Evolutionary conservation across 805 yeast species (phyloP).

Genomic region (Yarrowia sp.): DNA sequence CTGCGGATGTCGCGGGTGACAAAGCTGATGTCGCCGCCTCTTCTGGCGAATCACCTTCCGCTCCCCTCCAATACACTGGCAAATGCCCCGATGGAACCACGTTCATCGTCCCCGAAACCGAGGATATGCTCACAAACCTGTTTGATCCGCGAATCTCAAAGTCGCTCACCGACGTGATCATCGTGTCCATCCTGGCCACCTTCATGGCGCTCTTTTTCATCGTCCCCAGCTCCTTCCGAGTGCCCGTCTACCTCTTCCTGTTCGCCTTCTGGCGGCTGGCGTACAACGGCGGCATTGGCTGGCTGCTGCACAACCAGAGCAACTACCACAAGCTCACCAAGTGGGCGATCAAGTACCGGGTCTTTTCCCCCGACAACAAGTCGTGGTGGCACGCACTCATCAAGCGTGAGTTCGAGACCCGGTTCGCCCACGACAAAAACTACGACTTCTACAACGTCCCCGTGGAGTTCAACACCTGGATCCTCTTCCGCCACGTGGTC

Average conservation of each 20-base stretch:
- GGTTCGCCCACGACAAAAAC: constrained; percentile 52
- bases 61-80: constrained; percentile 42
- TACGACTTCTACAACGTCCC: constrained; percentile 58
- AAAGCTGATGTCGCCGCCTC: too few relatives aligned
- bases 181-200: constrained; percentile 56
- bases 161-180: constrained; percentile 68
- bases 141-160: constrained; percentile 78
- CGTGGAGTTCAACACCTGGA: constrained; percentile 82
- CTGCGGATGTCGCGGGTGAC: neutral
- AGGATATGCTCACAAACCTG: constrained; percentile 82
- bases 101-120: constrained; percentile 63
- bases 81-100: constrained; percentile 49
- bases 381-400: constrained; percentile 53
- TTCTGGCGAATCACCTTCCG: neutral
- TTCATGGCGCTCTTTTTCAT: constrained; percentile 47
- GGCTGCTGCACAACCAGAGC: constrained; percentile 69
- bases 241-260: constrained; percentile 57
- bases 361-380: constrained; percentile 54
- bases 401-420: constrained; percentile 56
- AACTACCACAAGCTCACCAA: constrained; percentile 60
- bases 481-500: constrained; percentile 76
- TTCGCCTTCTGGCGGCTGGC: constrained; percentile 77
- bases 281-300: constrained; percentile 83
- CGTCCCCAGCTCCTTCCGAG: constrained; percentile 46
- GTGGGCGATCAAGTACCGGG: constrained; percentile 56